Base-by-base conservation (phyloP, 495 filamentous ascomycete genomes). In the Tricharina praecox region DNA sequence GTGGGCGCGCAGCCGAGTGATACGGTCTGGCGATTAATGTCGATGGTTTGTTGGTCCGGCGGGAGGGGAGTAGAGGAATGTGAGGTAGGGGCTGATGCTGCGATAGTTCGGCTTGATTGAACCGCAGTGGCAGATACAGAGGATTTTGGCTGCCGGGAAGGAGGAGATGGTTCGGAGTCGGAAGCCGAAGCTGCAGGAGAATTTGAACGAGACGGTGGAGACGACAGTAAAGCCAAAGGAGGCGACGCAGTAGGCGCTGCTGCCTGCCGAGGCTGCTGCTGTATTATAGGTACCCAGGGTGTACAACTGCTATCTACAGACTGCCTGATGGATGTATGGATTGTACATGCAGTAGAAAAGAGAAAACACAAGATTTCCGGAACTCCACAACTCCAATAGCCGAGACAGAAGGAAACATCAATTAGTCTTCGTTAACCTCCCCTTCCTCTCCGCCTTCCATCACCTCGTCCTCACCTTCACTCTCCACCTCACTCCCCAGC, bases 1-100 rank as follows among this genome's bases (percentile, higher is more conserved):
- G 87, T 95, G 8, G 90, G 90, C 2, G 90, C 90, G 32, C 90
- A 97, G 66, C 87, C 90, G 23, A 86, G 78, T 53, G 83, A 94
- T 53, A 73, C 81, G 3, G 81, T 78, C 23, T 92, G 85, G 90
- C 70, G 85, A 66, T 59, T 97, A 54, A 64, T 97, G 64, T 68
- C 69, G 43, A 76, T 94, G 82, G 90, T 94, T 69, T 41, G 81
- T 66, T n/a, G n/a, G n/a, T n/a, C n/a, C n/a, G n/a, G n/a, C n/a
- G n/a, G n/a, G n/a, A n/a, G n/a, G n/a, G n/a, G n/a, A n/a, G n/a
- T n/a, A n/a, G n/a, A n/a, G n/a, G n/a, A n/a, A n/a, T n/a, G n/a
- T n/a, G n/a, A n/a, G 9, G 13, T 21, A 16, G 11, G 26, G 21
- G 18, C n/a, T 45, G 21, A 18, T 25, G 10, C 9, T 40, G 20